Conservation (phyloP, 352 stramenopile genomes). For the Globisporangium carolinianum region DNA sequence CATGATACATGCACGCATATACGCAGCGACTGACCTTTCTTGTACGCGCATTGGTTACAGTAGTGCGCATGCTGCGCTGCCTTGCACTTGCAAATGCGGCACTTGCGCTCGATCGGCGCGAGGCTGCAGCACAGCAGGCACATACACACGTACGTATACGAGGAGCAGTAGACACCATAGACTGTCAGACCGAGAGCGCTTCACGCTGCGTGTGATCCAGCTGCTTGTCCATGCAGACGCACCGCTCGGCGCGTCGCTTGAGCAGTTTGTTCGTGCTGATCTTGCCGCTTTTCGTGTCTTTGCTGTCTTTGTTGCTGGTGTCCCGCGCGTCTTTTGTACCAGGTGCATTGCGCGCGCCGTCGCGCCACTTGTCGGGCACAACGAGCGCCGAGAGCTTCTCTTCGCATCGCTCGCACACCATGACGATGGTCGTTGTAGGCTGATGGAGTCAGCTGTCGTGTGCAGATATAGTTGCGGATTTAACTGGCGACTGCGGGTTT, state of each 20-base stretch:
- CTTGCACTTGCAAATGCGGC: conserved; percentile 59
- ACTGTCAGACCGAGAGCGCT: neutral
- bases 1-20: too few relatives aligned
- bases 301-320: neutral
- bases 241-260: conserved; percentile 41
- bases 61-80: conserved; percentile 53
- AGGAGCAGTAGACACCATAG: neutral
- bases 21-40: conserved; percentile 39
- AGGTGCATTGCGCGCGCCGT: conserved; percentile 48
- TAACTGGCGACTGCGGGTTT: too few relatives aligned
- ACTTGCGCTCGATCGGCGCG: conserved; percentile 42
- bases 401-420: conserved; percentile 75
- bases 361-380: conserved; percentile 72
- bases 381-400: conserved; percentile 72
- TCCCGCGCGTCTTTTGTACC: conserved; percentile 30
- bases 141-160: conserved; percentile 1
- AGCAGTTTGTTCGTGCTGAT: conserved; percentile 30
- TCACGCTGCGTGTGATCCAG: neutral
- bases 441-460: too few relatives aligned
- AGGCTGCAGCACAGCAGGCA: conserved; percentile 18
- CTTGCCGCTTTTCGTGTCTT: neutral
- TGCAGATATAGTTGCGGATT: too few relatives aligned
- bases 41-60: conserved; percentile 72
- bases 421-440: conserved; percentile 9
- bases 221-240: neutral